Evolutionary conservation across 2,329 filamentous ascomycete species (phyloP).

Genomic region (Penicillium janthinellum): DNA sequence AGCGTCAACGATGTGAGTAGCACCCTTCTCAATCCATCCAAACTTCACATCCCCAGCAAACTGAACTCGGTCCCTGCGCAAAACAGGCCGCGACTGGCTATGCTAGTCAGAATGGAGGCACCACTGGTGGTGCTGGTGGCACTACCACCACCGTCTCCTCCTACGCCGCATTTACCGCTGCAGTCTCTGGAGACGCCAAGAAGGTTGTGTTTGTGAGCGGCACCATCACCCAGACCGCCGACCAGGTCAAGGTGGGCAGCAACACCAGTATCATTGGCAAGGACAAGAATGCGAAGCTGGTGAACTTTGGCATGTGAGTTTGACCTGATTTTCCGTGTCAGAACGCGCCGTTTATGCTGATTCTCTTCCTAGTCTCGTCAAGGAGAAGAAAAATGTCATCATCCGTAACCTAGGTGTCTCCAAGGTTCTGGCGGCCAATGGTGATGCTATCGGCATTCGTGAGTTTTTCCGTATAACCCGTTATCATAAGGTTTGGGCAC

Average conservation of each 20-base stretch:
- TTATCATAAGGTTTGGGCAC: not conserved
- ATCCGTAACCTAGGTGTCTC: slow-evolving; percentile 63
- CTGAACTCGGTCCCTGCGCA: not conserved
- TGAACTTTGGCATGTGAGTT: slow-evolving; percentile 46
- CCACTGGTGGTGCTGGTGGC: slow-evolving; percentile 59
- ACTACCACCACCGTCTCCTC: slow-evolving; percentile 58
- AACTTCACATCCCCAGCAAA: not conserved
- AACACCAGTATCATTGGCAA: slow-evolving; percentile 57
- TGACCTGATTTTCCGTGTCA: not conserved
- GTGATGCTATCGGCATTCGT: slow-evolving; percentile 64
- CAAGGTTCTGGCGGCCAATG: slow-evolving; percentile 58
- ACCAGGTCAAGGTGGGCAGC: slow-evolving; percentile 50
- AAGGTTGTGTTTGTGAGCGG: slow-evolving; percentile 53
- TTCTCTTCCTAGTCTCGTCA: slow-evolving; percentile 48
- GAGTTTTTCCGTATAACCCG: slow-evolving; percentile 39
- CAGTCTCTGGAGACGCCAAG: slow-evolving; percentile 50
- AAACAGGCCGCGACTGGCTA: slow-evolving; percentile 44
- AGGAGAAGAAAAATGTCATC: slow-evolving; percentile 62
- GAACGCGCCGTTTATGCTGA: not conserved
- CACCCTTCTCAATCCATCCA: not conserved
- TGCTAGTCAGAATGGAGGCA: slow-evolving; percentile 53
- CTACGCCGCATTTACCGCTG: slow-evolving; percentile 53
- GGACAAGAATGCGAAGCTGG: slow-evolving; percentile 56
- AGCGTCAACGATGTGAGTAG: slow-evolving; percentile 27
- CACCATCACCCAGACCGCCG: slow-evolving; percentile 45